These are phyloP conservation scores for Podospora fimiseda DNA, from an alignment of 495 filamentous ascomycete genomes.

Conservation along the genomic window DNA sequence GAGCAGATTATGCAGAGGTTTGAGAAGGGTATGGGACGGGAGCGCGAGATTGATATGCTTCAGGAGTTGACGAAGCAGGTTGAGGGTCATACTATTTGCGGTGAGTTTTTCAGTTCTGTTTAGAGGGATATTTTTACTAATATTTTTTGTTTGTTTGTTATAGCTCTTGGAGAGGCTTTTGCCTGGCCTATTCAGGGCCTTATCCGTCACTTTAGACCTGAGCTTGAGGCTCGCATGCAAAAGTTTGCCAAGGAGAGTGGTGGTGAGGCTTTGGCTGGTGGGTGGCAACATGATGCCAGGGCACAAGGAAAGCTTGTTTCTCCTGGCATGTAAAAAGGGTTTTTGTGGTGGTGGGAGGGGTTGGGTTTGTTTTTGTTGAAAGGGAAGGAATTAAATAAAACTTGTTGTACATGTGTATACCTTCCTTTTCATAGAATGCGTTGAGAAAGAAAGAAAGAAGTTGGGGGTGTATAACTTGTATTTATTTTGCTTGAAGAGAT, in stretches of 20 bases:
- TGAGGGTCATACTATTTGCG: slow-evolving; percentile 97
- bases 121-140: neutral
- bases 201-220: slow-evolving; percentile 94
- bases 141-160: neutral
- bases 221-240: slow-evolving; percentile 82
- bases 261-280: slow-evolving; percentile 71
- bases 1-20: slow-evolving; percentile 97
- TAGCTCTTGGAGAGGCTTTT: slow-evolving; percentile 90
- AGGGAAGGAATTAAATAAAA: too few species aligned
- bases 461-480: too few species aligned
- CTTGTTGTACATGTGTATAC: too few species aligned
- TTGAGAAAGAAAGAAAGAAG: too few species aligned
- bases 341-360: too few species aligned
- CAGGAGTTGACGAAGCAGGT: slow-evolving; percentile 99
- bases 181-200: slow-evolving; percentile 97
- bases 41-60: slow-evolving; percentile 96
- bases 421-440: too few species aligned
- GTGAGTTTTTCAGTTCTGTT: slow-evolving; percentile 39
- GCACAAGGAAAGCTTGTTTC: slow-evolving; percentile 77
- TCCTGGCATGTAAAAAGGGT: slow-evolving; percentile 64
- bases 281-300: slow-evolving; percentile 72
- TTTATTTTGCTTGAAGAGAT: too few species aligned
- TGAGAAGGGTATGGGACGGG: slow-evolving; percentile 79
- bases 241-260: slow-evolving; percentile 63
- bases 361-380: too few species aligned